phyloP scores from a whole-genome alignment of 768 basidiomycete species.

The Trichaptum fuscoviolaceum region DNA sequence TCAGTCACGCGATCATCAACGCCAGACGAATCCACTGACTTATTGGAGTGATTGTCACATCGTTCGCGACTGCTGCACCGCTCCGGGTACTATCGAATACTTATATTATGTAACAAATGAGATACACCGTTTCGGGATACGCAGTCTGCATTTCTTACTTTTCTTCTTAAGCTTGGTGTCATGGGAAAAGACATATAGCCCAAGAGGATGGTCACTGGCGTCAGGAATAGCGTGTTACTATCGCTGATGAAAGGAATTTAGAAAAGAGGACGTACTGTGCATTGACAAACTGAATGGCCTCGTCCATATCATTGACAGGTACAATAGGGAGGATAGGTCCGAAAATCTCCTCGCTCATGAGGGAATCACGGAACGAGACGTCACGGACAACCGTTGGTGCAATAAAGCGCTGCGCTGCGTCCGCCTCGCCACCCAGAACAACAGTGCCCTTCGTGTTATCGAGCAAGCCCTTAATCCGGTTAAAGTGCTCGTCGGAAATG shows the following conservation, averaged over 20 bases:
- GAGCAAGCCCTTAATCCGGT: constrained; percentile 48
- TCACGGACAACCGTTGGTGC: constrained; percentile 57
- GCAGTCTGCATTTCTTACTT: constrained; percentile 12
- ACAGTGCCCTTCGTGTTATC: constrained; percentile 50
- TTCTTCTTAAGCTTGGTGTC: constrained; percentile 15
- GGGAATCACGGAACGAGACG: constrained; percentile 46
- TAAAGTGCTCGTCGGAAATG: constrained; percentile 47
- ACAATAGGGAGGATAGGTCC: constrained; percentile 29
- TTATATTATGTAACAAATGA: constrained; percentile 11
- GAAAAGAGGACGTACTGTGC: constrained; percentile 10
- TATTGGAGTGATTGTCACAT: constrained; percentile 18
- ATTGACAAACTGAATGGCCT: constrained; percentile 19
- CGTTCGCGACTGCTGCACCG: constrained; percentile 22
- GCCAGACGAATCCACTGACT: constrained; percentile 9
- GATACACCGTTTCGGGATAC: background rate
- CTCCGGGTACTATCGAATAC: constrained; percentile 21
- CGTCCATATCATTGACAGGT: constrained; percentile 15
- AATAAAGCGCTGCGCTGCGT: constrained; percentile 38
- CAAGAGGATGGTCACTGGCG: constrained; percentile 23
- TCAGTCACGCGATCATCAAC: background rate
- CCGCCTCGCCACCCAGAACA: constrained; percentile 45
- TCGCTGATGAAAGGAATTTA: background rate
- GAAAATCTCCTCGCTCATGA: constrained; percentile 41
- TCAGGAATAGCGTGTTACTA: constrained; percentile 8
- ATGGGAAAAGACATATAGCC: constrained; percentile 27